Percentiles rank a stretch among this genome's conserved stretches.
Conservation (phyloP, 1,139 yeast genomes). For the Yamadazyma diospyri region DNA sequence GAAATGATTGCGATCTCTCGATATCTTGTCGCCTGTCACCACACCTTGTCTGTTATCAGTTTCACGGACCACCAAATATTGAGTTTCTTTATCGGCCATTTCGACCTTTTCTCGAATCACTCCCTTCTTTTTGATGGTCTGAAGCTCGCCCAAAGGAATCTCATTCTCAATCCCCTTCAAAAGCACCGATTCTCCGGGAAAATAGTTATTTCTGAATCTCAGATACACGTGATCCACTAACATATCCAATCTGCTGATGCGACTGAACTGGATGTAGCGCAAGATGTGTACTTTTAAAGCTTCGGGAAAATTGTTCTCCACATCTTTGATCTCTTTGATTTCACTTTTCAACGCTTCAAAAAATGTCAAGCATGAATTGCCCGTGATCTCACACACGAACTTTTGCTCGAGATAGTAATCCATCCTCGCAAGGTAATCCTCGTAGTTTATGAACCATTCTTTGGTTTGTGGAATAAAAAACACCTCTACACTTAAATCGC, state of each 20-base stretch:
- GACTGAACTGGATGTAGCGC: slow-evolving; percentile 76
- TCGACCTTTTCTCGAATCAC: slow-evolving; percentile 46
- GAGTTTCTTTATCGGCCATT: slow-evolving; percentile 43
- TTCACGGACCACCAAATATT: slow-evolving; percentile 62
- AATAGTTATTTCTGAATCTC: slow-evolving; percentile 76
- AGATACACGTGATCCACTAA: slow-evolving; percentile 81
- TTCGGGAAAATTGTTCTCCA: slow-evolving; percentile 84
- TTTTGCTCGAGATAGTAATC: slow-evolving; percentile 72
- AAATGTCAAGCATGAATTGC: slow-evolving; percentile 85
- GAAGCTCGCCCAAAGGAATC: slow-evolving; percentile 10
- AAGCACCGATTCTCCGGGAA: slow-evolving; percentile 84
- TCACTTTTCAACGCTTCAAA: slow-evolving; percentile 87
- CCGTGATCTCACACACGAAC: slow-evolving; percentile 94
- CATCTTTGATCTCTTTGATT: slow-evolving; percentile 58
- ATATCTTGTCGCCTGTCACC: slow-evolving; percentile 68
- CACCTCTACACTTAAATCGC: slow-evolving; percentile 51
- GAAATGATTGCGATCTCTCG: slow-evolving; percentile 81
- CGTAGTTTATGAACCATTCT: slow-evolving; percentile 81
- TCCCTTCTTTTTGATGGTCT: slow-evolving; percentile 30
- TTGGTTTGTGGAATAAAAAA: slow-evolving; percentile 81
- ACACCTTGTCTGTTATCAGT: slow-evolving; percentile 56
- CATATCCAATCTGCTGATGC: slow-evolving; percentile 79
- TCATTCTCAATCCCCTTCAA: slow-evolving; percentile 41
- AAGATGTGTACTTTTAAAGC: slow-evolving; percentile 88
- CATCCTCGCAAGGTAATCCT: slow-evolving; percentile 64